Percentiles rank a stretch among this genome's conserved stretches.
Evolutionary conservation across 2,329 filamentous ascomycete species (phyloP).

Genomic region (Capronia coronata): DNA sequence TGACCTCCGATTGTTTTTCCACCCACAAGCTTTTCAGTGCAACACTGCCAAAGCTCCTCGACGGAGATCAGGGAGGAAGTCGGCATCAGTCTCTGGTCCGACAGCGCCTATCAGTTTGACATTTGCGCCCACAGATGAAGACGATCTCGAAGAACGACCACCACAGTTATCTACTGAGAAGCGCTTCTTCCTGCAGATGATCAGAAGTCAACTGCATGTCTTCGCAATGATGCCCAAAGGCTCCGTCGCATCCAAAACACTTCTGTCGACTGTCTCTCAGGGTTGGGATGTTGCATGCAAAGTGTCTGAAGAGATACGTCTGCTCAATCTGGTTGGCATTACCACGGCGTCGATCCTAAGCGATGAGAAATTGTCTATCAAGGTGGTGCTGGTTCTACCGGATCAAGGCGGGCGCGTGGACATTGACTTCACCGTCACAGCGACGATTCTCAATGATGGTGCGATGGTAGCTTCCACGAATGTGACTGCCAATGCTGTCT

Average conservation of each 20-base stretch:
- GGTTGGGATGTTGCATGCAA: conserved; percentile 39
- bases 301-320: conserved; percentile 40
- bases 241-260: conserved; percentile 33
- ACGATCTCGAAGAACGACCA: conserved; percentile 15
- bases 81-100: conserved; percentile 26
- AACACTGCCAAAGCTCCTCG: conserved; percentile 16
- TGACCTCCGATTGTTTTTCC: conserved; percentile 39
- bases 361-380: conserved; percentile 27
- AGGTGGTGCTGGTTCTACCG: conserved; percentile 23
- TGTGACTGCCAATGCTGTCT: conserved; percentile 22
- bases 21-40: conserved; percentile 36
- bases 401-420: conserved; percentile 23
- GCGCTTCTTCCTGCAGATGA: conserved; percentile 39
- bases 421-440: conserved; percentile 24
- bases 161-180: conserved; percentile 34
- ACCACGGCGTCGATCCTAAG: conserved; percentile 32
- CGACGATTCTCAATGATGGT: conserved; percentile 24
- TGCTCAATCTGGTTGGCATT: conserved; percentile 42
- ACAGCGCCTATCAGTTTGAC: conserved; percentile 33
- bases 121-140: conserved; percentile 29
- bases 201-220: conserved; percentile 33
- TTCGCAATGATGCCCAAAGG: conserved; percentile 35
- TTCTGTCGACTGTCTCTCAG: conserved; percentile 38
- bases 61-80: conserved; percentile 27
- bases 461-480: conserved; percentile 16